A percentile compares a stretch with the other conserved stretches of the same genome.
Evolutionary conservation across 345 rosid genomes (phyloP).

Genomic region (Isatis tinctoria): DNA sequence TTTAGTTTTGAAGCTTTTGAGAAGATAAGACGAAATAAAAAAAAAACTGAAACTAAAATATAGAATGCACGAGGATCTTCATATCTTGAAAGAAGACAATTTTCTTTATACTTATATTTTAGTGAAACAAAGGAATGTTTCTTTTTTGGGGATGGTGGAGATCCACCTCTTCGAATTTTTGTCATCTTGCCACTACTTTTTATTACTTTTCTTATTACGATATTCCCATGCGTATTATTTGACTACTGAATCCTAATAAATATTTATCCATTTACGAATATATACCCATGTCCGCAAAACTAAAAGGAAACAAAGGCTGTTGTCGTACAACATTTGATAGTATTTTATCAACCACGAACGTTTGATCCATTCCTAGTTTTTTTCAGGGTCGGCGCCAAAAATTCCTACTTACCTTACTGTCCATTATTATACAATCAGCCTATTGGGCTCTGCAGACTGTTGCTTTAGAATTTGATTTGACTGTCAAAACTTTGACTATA

Average conservation of each 20-base stretch:
- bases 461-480: too few species aligned
- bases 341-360: neutral
- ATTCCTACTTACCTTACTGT: neutral
- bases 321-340: neutral
- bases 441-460: too few species aligned
- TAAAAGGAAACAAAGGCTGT: neutral
- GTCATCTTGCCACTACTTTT: slow-evolving; percentile 20
- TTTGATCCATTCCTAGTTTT: neutral
- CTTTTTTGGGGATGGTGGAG: slow-evolving; percentile 30
- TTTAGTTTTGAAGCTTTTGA: slow-evolving; percentile 18
- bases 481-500: too few species aligned
- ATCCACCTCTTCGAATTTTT: slow-evolving; percentile 16
- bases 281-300: neutral
- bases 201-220: neutral
- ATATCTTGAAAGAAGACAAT: neutral
- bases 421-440: neutral
- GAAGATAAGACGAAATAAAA: neutral
- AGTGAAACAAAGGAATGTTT: slow-evolving; percentile 26
- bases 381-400: neutral
- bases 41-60: neutral
- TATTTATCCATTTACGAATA: neutral
- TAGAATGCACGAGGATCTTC: slow-evolving; percentile 4
- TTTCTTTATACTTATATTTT: neutral
- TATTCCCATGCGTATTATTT: slow-evolving; percentile 21
- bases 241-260: neutral